These are phyloP conservation scores for Stephania japonica DNA, from an alignment of 164 flowering plant genomes.

Conservation along the genomic window DNA sequence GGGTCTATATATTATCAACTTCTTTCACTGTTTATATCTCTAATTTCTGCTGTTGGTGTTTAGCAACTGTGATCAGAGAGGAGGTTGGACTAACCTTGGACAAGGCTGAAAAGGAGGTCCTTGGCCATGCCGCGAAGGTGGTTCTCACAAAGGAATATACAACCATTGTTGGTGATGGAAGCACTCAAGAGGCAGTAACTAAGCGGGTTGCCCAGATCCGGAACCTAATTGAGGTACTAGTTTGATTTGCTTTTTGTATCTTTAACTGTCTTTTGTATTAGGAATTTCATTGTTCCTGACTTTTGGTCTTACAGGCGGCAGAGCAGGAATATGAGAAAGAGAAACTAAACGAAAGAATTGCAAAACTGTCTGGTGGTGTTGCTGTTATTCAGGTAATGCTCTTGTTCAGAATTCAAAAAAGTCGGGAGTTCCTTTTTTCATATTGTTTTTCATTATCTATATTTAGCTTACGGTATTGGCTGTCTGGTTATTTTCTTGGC, in stretches of 20 bases:
- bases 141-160: conserved; percentile 88
- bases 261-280: background rate
- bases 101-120: conserved; percentile 78
- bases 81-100: conserved; percentile 90
- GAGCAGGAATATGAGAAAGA: conserved; percentile 96
- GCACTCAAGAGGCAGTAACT: conserved; percentile 84
- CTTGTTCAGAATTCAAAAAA: background rate
- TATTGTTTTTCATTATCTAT: background rate
- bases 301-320: conserved; percentile 47
- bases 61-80: conserved; percentile 90
- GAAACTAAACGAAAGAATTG: conserved; percentile 92
- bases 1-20: background rate
- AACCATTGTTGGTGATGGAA: conserved; percentile 96
- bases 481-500: no score
- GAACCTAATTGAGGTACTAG: conserved; percentile 70
- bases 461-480: no score
- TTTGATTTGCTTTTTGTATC: background rate
- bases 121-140: conserved; percentile 93
- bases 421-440: background rate
- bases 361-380: conserved; percentile 96
- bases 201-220: conserved; percentile 84
- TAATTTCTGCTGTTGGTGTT: conserved; percentile 6
- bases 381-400: conserved; percentile 80
- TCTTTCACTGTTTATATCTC: background rate
- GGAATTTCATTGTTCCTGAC: background rate